Percentiles rank a stretch among this genome's conserved stretches.
Evolutionary conservation across 164 flowering plant genomes (phyloP).

Genomic region (Berberis thunbergii): DNA sequence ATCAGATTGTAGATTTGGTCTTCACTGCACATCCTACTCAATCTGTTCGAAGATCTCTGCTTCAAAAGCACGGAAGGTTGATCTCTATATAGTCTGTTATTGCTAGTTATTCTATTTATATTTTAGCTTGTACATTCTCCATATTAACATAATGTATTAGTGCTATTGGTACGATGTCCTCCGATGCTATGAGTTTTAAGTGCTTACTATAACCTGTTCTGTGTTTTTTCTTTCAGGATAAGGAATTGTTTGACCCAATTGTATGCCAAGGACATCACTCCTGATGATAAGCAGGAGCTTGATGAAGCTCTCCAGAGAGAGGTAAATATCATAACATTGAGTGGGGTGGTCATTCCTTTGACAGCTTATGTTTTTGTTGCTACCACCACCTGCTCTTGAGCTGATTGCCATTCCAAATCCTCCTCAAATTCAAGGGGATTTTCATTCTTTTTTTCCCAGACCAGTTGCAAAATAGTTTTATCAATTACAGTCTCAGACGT

Average conservation of each 20-base stretch:
- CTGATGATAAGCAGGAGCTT: slow-evolving; percentile 97
- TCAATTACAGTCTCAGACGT: no score
- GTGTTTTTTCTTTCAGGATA: slow-evolving; percentile 39
- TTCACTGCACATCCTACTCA: slow-evolving; percentile 89
- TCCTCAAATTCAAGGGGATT: no score
- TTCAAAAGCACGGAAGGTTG: slow-evolving; percentile 13
- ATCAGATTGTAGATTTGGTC: not conserved
- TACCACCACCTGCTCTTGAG: no score
- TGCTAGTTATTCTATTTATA: not conserved
- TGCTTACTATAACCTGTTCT: slow-evolving; percentile 1
- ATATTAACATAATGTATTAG: no score
- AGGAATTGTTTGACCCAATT: slow-evolving; percentile 78
- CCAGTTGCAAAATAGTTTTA: no score
- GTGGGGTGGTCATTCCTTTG: not conserved
- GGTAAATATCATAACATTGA: slow-evolving; percentile 33
- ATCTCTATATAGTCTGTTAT: slow-evolving; percentile 3
- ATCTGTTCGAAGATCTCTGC: not conserved
- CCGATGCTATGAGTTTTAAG: not conserved
- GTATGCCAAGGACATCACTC: slow-evolving; percentile 93
- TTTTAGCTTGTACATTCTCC: not conserved
- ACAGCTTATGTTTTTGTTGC: no score
- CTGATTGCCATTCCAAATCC: no score
- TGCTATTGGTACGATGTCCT: not conserved
- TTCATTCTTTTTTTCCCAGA: no score
- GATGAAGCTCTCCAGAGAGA: slow-evolving; percentile 98